Evolutionary conservation across 2,329 filamentous ascomycete genomes (phyloP).

Genomic region (Aspergillus felis): DNA sequence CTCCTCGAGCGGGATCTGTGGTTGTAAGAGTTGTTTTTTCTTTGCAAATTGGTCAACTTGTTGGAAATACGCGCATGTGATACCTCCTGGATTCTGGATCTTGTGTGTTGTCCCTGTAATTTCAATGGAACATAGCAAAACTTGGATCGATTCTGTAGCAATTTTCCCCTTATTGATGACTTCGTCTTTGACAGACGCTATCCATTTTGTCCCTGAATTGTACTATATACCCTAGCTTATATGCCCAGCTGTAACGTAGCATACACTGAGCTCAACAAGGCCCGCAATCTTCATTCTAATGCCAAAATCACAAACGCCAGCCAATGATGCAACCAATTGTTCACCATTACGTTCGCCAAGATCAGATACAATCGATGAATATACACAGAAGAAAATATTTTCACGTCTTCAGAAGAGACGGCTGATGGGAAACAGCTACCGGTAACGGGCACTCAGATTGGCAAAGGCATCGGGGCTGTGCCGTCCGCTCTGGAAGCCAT

Average conservation of each 20-base stretch:
- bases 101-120: neutral
- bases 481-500: constrained; percentile 43
- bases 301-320: constrained; percentile 1
- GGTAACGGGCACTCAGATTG: constrained; percentile 45
- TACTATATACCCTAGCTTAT: neutral
- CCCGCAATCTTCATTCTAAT: neutral
- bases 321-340: constrained; percentile 8
- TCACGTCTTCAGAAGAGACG: neutral
- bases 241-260: neutral
- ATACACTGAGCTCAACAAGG: neutral
- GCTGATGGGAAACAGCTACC: constrained; percentile 14
- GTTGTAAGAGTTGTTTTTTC: constrained; percentile 8
- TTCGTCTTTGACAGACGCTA: neutral
- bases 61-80: neutral
- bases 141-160: too few species aligned
- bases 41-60: neutral
- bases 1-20: constrained; percentile 16
- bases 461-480: constrained; percentile 51
- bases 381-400: constrained; percentile 2
- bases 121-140: neutral
- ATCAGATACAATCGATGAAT: constrained; percentile 2
- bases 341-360: constrained; percentile 7
- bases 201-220: neutral
- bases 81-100: neutral
- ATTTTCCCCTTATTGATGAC: neutral